Percentiles rank a stretch among this genome's conserved stretches.
Evolutionary conservation across 2,329 filamentous ascomycete species (phyloP).

Genomic region (Trichoderma sp.): DNA sequence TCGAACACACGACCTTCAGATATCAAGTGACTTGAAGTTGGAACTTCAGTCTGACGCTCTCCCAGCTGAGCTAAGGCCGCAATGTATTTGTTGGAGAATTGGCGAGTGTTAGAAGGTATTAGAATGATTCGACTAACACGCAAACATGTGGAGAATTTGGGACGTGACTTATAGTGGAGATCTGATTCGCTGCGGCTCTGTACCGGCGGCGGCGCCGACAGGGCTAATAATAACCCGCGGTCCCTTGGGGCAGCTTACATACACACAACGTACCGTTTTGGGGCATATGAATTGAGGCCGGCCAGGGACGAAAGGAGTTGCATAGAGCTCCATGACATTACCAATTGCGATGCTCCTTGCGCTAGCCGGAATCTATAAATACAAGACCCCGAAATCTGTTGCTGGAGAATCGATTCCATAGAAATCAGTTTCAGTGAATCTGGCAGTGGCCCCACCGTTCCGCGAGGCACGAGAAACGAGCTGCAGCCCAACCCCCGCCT

Average conservation of each 20-base stretch:
- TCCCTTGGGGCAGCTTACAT: background rate
- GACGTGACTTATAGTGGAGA: background rate
- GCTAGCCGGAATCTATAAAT: background rate
- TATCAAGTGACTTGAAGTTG: conserved; percentile 38
- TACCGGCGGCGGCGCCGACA: background rate
- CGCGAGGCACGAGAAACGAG: background rate
- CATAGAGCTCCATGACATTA: background rate
- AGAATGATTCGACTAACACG: background rate
- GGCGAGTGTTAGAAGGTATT: background rate
- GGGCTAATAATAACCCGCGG: background rate
- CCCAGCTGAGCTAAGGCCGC: conserved; percentile 40
- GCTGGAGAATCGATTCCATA: background rate
- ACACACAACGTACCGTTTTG: background rate
- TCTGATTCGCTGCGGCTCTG: background rate
- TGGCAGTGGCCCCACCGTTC: conserved; percentile 5
- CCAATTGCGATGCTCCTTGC: background rate
- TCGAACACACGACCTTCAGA: conserved; percentile 40
- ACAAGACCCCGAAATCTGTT: background rate
- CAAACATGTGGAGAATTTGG: background rate
- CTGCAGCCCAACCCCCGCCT: conserved; percentile 16
- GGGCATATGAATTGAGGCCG: conserved; percentile 10
- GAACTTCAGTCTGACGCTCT: conserved; percentile 38
- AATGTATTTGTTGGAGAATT: conserved; percentile 1
- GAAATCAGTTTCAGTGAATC: background rate
- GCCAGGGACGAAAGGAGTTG: background rate